Percentiles rank a stretch among this genome's conserved stretches.
Conservation (phyloP, 208 protist genomes). For the Borovskyia barvae region DNA sequence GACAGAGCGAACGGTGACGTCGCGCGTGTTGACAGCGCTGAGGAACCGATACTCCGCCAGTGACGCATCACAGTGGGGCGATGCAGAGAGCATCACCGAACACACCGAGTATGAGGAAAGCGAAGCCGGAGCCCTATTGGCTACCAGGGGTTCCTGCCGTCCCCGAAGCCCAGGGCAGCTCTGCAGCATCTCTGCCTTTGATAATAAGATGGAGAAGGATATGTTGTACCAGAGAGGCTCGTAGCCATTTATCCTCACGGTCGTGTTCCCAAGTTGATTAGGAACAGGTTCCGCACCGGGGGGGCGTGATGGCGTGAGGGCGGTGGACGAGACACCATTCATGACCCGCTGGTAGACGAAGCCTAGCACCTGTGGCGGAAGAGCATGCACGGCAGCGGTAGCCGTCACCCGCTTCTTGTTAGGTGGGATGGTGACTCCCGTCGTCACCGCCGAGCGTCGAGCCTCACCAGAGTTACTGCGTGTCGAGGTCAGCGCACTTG, state of each 20-base stretch:
- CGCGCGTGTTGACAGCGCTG: not conserved
- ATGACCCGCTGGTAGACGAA: slow-evolving; percentile 9
- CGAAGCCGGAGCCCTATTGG: no score
- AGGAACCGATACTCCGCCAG: slow-evolving; percentile 6
- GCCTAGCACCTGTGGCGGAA: not conserved
- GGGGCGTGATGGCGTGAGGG: not conserved
- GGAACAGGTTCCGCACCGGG: not conserved
- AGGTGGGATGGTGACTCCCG: no score
- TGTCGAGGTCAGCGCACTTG: not conserved
- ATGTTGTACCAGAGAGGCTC: slow-evolving; percentile 50
- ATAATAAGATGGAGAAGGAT: slow-evolving; percentile 39
- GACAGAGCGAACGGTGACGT: not conserved
- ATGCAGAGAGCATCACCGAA: slow-evolving; percentile 8
- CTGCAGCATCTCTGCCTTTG: not conserved
- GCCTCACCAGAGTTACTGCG: not conserved
- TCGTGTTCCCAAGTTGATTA: slow-evolving; percentile 16
- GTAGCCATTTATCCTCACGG: slow-evolving; percentile 42
- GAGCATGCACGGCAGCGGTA: not conserved
- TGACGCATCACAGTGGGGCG: slow-evolving; percentile 16
- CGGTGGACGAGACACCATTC: not conserved
- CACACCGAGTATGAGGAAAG: slow-evolving; percentile 2
- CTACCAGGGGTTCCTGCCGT: not conserved
- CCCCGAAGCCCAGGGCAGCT: slow-evolving; percentile 4
- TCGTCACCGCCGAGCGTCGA: no score
- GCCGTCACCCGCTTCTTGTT: no score